Conservation (phyloP, 2,329 filamentous ascomycete species). For the Colletotrichum caudatum region DNA sequence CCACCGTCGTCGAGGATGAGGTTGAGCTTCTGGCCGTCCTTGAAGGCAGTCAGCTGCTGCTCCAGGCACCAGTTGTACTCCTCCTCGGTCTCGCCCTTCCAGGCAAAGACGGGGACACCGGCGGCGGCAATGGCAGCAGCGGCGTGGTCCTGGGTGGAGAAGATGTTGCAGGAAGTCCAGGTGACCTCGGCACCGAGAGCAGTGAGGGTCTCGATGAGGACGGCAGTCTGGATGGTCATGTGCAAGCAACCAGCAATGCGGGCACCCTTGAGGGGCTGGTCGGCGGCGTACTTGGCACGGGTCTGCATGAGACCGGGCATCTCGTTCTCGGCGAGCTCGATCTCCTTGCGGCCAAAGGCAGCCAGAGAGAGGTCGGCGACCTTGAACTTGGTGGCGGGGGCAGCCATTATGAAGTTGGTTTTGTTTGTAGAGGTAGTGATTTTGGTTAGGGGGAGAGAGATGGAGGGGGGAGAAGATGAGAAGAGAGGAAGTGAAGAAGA, state of each 20-base stretch:
- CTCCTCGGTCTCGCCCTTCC: constrained; percentile 96
- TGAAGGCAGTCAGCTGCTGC: constrained; percentile 97
- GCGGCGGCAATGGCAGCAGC: constrained; percentile 95
- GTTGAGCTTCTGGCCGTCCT: constrained; percentile 96
- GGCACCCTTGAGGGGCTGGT: constrained; percentile 94
- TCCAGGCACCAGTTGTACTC: constrained; percentile 99
- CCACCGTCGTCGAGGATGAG: constrained; percentile 99
- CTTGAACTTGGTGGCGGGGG: constrained; percentile 95
- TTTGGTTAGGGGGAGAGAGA: constrained; percentile 32
- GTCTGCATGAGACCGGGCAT: constrained; percentile 99
- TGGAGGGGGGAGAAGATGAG: constrained; percentile 35
- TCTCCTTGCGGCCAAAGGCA: constrained; percentile 98
- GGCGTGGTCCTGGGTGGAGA: constrained; percentile 98
- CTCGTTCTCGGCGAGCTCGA: constrained; percentile 95
- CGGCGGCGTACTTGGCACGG: constrained; percentile 87
- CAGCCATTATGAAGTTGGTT: constrained; percentile 66
- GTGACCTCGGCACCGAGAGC: constrained; percentile 97
- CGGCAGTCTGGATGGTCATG: constrained; percentile 99
- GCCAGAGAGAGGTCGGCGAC: constrained; percentile 98
- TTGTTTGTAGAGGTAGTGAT: constrained; percentile 40
- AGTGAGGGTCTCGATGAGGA: constrained; percentile 97
- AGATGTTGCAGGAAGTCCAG: constrained; percentile 99
- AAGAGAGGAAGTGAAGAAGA: constrained; percentile 13
- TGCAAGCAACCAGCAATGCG: constrained; percentile 98
- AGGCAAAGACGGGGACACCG: constrained; percentile 86